Base-by-base conservation (phyloP, 306 rosid species). In the Medicago ruthenica region DNA sequence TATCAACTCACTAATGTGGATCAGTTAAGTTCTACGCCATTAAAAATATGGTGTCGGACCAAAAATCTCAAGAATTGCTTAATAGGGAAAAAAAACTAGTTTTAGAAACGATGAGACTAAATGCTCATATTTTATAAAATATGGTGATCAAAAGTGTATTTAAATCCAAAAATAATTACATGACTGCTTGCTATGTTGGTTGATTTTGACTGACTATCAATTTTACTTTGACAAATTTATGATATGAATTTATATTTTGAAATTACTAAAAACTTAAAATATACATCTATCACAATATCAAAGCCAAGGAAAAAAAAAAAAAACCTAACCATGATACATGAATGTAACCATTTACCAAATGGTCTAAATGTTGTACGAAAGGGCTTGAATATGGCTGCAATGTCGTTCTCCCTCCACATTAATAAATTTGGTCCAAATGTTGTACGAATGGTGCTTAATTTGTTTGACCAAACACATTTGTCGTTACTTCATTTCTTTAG, bases 301-400 rank as follows among this genome's bases (percentile, higher is more conserved):
- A 54, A 7, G 27, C 11, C 13, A 54, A 7, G 18, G 8, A 0
- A 54, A 16, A 53, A 17, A 54, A 16, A 53, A 17, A 9, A 18
- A 17, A 27, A 27, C 31, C 4, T 24, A 59, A 27, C 40, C 39
- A 13, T 24, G 40, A 24, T 72, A 61, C 83, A 51, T 72, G 83
- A 79, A 72, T 65, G 60, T 58, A 68, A 71, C 63, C 70, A 44
- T 68, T 77, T 70, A 77, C 53, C 36, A 58, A 77, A 64, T 36
- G 21, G 22, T 62, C 45, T 21, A 62, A 34, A 62, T 34, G 22
- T 64, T 42, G 63, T 65, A 18, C 61, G 60, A 73, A 65, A 61
- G 69, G 45, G 74, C 70, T 40, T 55, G 74, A 73, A 27, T 27
- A 27, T 67, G 34, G 70, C 78, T 66, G 48, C 41, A 54, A 2